Evolutionary conservation across 2,329 filamentous ascomycete genomes (phyloP).

Genomic region (Leptographium wingfieldii): DNA sequence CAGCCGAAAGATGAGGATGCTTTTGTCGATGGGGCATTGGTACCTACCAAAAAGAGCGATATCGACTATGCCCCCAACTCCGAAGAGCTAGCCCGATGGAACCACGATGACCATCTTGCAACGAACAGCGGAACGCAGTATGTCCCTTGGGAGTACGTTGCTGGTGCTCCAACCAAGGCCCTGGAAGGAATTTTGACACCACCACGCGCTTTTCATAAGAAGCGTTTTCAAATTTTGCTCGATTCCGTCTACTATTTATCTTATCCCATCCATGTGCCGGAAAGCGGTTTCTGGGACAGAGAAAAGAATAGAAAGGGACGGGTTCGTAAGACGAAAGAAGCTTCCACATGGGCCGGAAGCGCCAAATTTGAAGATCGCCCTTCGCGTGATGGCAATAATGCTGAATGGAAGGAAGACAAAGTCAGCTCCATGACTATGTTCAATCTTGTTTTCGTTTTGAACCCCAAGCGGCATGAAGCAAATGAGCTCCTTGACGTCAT

Average conservation of each 20-base stretch:
- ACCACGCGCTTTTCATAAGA: slow-evolving; percentile 63
- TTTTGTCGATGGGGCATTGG: slow-evolving; percentile 32
- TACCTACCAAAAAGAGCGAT: slow-evolving; percentile 17
- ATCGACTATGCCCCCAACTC: slow-evolving; percentile 21
- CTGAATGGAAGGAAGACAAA: slow-evolving; percentile 44
- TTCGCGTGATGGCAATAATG: slow-evolving; percentile 12
- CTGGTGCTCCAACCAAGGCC: slow-evolving; percentile 62
- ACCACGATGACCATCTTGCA: slow-evolving; percentile 42
- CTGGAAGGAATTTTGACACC: slow-evolving; percentile 73
- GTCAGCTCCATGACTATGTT: slow-evolving; percentile 85
- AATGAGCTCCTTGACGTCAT: slow-evolving; percentile 62
- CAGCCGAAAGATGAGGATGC: slow-evolving; percentile 39
- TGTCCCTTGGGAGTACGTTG: slow-evolving; percentile 59
- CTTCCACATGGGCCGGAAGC: slow-evolving; percentile 10
- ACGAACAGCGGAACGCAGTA: slow-evolving; percentile 43
- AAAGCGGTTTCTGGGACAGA: slow-evolving; percentile 67
- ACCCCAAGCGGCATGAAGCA: slow-evolving; percentile 65
- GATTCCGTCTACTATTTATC: slow-evolving; percentile 72
- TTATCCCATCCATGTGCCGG: slow-evolving; percentile 69
- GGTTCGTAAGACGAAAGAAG: slow-evolving; percentile 9
- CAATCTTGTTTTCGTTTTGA: slow-evolving; percentile 86
- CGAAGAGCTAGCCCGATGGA: slow-evolving; percentile 30
- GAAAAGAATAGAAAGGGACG: slow-evolving; percentile 17
- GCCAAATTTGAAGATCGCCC: slow-evolving; percentile 13
- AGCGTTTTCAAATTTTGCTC: slow-evolving; percentile 67